Conservation (phyloP, 306 rosid genomes). For the Vachellia pachyceras region DNA sequence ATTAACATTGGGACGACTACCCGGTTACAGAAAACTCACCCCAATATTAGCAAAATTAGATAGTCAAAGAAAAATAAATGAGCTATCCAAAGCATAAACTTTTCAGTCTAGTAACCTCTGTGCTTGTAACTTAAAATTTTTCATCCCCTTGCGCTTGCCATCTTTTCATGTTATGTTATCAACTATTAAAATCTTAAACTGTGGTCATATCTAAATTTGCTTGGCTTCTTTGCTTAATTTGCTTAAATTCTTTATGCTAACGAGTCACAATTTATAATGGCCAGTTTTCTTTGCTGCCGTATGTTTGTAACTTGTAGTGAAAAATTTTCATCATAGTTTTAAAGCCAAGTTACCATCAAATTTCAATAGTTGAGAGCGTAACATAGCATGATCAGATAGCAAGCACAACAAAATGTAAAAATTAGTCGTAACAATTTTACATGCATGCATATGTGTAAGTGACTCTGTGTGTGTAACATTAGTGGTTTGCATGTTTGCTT, state of each 20-base stretch:
- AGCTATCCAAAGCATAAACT: constrained; percentile 2
- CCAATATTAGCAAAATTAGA: constrained; percentile 15
- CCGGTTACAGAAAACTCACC: not conserved
- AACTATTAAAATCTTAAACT: not conserved
- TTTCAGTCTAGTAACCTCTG: not conserved
- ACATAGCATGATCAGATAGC: constrained; percentile 7
- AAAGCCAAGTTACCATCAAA: not conserved
- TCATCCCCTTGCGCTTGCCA: not conserved
- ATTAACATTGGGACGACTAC: not conserved
- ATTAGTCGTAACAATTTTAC: no score
- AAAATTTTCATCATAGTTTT: not conserved
- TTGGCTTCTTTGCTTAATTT: not conserved
- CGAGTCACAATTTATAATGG: not conserved
- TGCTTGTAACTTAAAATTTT: not conserved
- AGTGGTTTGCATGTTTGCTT: not conserved
- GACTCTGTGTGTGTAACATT: no score
- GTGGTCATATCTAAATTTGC: not conserved
- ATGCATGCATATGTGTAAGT: no score
- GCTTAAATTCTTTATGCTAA: not conserved
- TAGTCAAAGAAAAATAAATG: constrained; percentile 4
- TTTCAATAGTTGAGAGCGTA: not conserved
- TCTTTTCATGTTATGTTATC: not conserved
- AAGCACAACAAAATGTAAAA: not conserved
- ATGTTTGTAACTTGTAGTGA: not conserved
- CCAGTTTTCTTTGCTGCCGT: not conserved